Conservation (phyloP, 1,284 basidiomycete species). For the Wolfiporia cocos region DNA sequence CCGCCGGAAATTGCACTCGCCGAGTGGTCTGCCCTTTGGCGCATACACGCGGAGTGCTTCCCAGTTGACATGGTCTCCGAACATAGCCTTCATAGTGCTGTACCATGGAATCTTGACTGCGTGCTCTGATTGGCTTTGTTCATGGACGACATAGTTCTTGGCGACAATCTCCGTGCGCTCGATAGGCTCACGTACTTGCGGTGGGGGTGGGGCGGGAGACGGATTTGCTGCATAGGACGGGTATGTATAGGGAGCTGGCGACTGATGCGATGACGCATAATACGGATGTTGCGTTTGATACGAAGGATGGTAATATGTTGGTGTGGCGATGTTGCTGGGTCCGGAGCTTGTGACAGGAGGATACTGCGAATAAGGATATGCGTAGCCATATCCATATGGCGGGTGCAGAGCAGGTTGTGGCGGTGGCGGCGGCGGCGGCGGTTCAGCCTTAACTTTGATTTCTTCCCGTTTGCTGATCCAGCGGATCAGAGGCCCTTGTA, state of each 20-base stretch:
- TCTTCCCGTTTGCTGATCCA: conserved; percentile 69
- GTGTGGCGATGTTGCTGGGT: too few relatives aligned
- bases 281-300: conserved; percentile 2
- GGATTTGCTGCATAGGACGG: conserved; percentile 3
- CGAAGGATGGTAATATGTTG: conserved; percentile 3
- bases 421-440: conserved; percentile 25
- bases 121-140: conserved; percentile 41
- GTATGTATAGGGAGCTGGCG: neutral
- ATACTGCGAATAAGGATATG: conserved; percentile 1
- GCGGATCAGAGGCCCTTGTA: conserved; percentile 68
- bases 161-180: conserved; percentile 40
- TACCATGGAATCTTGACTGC: conserved; percentile 52
- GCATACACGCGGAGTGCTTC: conserved; percentile 57
- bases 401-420: conserved; percentile 6
- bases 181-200: conserved; percentile 14
- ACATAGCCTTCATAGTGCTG: conserved; percentile 71
- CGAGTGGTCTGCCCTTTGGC: conserved; percentile 52
- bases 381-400: conserved; percentile 1
- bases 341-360: too few relatives aligned
- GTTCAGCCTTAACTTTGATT: conserved; percentile 31
- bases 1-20: too few relatives aligned
- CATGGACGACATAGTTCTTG: conserved; percentile 64
- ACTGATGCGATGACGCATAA: neutral
- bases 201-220: conserved; percentile 8
- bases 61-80: conserved; percentile 72